These are phyloP conservation scores for Pharnaceum exiguum DNA, from an alignment of 148 eudicot species.

Conservation along the genomic window DNA sequence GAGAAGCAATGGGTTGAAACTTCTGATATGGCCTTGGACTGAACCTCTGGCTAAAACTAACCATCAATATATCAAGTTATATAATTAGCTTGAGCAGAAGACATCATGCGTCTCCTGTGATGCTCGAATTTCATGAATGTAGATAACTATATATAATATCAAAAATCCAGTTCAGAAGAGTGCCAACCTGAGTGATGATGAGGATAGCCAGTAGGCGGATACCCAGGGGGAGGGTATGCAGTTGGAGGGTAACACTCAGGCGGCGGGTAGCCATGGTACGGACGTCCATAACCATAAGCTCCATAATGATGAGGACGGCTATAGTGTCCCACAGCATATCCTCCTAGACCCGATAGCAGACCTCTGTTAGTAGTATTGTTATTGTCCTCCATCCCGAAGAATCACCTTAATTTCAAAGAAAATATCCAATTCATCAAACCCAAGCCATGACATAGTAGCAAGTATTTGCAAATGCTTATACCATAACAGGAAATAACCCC, in stretches of 20 bases:
- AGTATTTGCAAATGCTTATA: not conserved
- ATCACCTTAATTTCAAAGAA: too few species aligned
- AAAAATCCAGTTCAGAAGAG: too few species aligned
- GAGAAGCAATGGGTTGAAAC: too few species aligned
- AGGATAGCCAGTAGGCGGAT: constrained; percentile 20
- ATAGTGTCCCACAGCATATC: constrained; percentile 20
- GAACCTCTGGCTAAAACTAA: too few species aligned
- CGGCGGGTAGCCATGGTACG: constrained; percentile 18
- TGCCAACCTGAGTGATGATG: too few species aligned
- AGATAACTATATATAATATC: too few species aligned
- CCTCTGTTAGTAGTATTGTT: constrained; percentile 29
- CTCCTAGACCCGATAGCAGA: constrained; percentile 21
- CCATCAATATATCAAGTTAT: too few species aligned
- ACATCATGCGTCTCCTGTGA: too few species aligned
- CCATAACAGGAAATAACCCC: not conserved
- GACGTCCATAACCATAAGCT: constrained; percentile 19
- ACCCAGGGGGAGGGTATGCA: constrained; percentile 12
- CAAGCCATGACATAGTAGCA: not conserved
- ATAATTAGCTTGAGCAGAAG: too few species aligned
- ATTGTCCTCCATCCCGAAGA: constrained; percentile 20
- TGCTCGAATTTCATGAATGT: too few species aligned
- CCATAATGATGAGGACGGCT: constrained; percentile 6
- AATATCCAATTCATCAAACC: not conserved
- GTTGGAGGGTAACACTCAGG: constrained; percentile 21
- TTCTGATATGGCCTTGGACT: too few species aligned